These are phyloP conservation scores for Acorus calamus DNA, from an alignment of 106 monocot genomes.

Conservation along the genomic window DNA sequence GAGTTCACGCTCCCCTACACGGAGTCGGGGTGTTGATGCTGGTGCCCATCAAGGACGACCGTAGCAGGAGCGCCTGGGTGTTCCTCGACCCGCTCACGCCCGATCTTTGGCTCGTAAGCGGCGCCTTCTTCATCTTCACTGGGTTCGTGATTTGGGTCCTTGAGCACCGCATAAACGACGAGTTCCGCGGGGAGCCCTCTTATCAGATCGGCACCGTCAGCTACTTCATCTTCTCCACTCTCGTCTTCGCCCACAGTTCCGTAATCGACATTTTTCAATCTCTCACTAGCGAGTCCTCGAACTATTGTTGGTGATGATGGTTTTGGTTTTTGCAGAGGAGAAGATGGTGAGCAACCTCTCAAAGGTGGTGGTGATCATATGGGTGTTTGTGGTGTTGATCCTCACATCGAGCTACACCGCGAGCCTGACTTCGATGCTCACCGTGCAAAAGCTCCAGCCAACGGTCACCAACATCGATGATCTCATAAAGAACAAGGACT, in stretches of 20 bases:
- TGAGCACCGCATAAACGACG: too few species aligned
- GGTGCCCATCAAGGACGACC: too few species aligned
- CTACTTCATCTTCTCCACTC: too few species aligned
- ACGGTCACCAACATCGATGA: neutral
- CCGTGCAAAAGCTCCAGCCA: neutral
- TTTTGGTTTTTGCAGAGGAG: neutral
- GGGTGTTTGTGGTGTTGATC: neutral
- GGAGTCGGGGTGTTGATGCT: too few species aligned
- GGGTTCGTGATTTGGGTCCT: too few species aligned
- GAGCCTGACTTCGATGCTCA: neutral
- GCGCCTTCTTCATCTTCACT: too few species aligned
- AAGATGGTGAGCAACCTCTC: neutral
- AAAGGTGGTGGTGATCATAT: neutral
- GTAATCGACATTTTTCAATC: neutral
- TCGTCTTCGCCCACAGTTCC: neutral
- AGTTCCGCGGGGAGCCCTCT: too few species aligned
- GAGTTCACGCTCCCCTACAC: too few species aligned
- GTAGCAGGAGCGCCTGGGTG: too few species aligned
- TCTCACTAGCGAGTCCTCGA: neutral
- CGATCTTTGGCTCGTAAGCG: too few species aligned
- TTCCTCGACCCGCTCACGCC: too few species aligned
- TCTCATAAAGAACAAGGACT: neutral
- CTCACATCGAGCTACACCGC: neutral
- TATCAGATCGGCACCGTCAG: too few species aligned
- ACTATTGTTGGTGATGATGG: neutral